A percentile compares a stretch with the other conserved stretches of the same genome.
Conservation (phyloP, 345 rosid genomes). For the Cardamine chenopodiifolia region DNA sequence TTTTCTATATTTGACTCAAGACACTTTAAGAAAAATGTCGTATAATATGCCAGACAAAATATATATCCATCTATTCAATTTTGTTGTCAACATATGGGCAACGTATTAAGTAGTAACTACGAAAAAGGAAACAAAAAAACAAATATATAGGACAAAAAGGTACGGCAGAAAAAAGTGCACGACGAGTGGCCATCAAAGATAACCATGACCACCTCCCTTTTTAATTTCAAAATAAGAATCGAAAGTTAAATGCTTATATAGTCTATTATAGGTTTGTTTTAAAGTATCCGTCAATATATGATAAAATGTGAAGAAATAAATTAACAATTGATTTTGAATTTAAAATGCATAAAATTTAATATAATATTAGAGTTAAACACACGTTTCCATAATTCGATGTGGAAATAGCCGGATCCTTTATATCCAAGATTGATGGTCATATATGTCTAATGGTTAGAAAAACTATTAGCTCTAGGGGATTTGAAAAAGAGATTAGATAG, state of each 20-base stretch:
- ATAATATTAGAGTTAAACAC: not conserved
- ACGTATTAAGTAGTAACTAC: not conserved
- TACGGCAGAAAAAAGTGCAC: conserved; percentile 21
- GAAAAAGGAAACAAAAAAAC: not conserved
- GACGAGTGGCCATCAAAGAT: conserved; percentile 22
- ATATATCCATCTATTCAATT: not conserved
- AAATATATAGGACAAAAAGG: conserved; percentile 26
- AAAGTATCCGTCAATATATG: not conserved
- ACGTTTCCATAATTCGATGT: too few relatives aligned
- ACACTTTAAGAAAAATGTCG: not conserved
- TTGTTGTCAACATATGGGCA: conserved; percentile 1
- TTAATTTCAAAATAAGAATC: not conserved
- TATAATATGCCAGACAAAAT: not conserved
- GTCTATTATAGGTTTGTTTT: not conserved
- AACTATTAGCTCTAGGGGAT: too few relatives aligned
- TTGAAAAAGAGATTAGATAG: not conserved
- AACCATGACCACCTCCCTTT: conserved; percentile 24
- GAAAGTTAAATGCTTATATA: not conserved
- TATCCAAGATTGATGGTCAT: too few relatives aligned
- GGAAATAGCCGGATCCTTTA: not conserved
- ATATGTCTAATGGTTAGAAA: too few relatives aligned
- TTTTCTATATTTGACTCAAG: conserved; percentile 23
- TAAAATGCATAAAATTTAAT: too few relatives aligned
- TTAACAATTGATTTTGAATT: too few relatives aligned
- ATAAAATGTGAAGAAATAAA: too few relatives aligned